Evolutionary conservation across 1,284 basidiomycete genomes (phyloP).

Genomic region (Ceratobasidium sp.): DNA sequence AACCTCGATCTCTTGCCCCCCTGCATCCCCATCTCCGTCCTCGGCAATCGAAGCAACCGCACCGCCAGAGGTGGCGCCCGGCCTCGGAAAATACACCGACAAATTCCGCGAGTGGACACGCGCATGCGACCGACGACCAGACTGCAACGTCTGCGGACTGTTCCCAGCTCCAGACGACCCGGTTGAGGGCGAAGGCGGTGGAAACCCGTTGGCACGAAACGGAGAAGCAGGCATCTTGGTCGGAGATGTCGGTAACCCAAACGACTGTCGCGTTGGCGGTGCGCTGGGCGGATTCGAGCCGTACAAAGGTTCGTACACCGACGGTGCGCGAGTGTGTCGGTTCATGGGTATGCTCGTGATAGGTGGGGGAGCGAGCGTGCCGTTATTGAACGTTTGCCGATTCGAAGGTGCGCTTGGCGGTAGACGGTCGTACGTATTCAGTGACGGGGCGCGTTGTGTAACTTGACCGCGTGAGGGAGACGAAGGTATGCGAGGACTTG

Average conservation of each 20-base stretch:
- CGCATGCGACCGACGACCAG: conserved; percentile 65
- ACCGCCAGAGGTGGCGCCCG: conserved; percentile 60
- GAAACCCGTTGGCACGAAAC: conserved; percentile 16
- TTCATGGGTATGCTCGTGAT: conserved; percentile 14
- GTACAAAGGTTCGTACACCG: conserved; percentile 35
- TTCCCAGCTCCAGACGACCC: conserved; percentile 46
- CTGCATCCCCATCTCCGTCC: conserved; percentile 61
- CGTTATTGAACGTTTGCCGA: conserved; percentile 41
- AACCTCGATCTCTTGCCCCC: conserved; percentile 63
- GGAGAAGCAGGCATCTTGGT: conserved; percentile 22
- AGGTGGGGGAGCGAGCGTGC: conserved; percentile 45
- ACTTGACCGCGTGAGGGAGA: conserved; percentile 45
- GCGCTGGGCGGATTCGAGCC: conserved; percentile 34
- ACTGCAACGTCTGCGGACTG: conserved; percentile 48
- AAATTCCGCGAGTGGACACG: conserved; percentile 90
- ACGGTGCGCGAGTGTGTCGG: conserved; percentile 29
- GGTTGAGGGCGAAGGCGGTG: conserved; percentile 58
- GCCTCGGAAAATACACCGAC: conserved; percentile 89
- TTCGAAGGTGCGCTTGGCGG: conserved; percentile 27
- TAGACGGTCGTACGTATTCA: conserved; percentile 3
- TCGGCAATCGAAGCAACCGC: conserved; percentile 67
- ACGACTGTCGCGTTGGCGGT: conserved; percentile 7
- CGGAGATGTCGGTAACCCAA: conserved; percentile 27
- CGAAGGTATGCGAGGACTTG: conserved; percentile 52
- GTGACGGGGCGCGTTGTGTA: conserved; percentile 41